Percentiles rank a stretch among this genome's conserved stretches.
Evolutionary conservation across 177 flowering plant species (phyloP).

Genomic region (Vitis hybrid): DNA sequence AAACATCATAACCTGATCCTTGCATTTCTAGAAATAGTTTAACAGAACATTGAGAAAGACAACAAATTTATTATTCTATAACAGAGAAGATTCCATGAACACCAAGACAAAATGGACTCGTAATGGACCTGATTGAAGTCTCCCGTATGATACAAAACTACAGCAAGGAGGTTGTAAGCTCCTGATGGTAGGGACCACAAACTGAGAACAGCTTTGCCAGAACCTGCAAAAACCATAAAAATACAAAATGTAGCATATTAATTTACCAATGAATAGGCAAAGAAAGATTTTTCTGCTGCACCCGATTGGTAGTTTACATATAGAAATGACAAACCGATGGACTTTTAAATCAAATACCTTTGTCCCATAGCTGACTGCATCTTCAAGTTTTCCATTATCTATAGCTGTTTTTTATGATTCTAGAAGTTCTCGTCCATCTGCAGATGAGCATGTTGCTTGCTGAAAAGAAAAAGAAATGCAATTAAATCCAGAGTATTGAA

Average conservation of each 20-base stretch:
- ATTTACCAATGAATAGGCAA: not conserved
- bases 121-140: slow-evolving; percentile 94
- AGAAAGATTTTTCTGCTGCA: not conserved
- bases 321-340: not conserved
- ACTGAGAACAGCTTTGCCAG: slow-evolving; percentile 93
- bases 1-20: too few species aligned
- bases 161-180: slow-evolving; percentile 98
- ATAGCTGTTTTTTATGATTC: slow-evolving; percentile 98
- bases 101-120: not conserved
- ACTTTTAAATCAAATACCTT: slow-evolving; percentile 50
- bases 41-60: not conserved
- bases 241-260: not conserved
- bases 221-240: slow-evolving; percentile 53
- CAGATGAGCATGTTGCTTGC: slow-evolving; percentile 99
- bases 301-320: not conserved
- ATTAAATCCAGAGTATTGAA: not conserved
- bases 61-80: not conserved
- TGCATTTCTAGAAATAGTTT: not conserved
- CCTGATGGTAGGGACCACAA: slow-evolving; percentile 98
- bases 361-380: slow-evolving; percentile 94
- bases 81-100: not conserved
- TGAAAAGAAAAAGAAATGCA: slow-evolving; percentile 35
- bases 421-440: slow-evolving; percentile 94
- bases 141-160: slow-evolving; percentile 98
- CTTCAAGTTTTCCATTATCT: slow-evolving; percentile 99